phyloP scores from a whole-genome alignment of 768 basidiomycete genomes.

The Naganishia vishniacii region DNA sequence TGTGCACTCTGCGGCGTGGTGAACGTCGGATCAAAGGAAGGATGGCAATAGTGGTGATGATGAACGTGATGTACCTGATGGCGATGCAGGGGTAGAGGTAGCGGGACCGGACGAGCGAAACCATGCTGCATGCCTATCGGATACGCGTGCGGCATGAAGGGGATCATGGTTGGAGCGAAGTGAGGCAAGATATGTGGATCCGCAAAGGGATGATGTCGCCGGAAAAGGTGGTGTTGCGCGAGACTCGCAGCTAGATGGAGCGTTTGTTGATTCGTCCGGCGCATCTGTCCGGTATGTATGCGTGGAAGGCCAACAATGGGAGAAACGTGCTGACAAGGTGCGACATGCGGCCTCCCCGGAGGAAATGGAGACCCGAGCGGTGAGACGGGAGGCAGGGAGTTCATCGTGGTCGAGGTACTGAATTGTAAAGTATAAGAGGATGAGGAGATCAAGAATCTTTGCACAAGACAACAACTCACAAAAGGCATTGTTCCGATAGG shows the following conservation, averaged over 20 bases:
- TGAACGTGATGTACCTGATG: not conserved
- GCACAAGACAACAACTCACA: too few relatives aligned
- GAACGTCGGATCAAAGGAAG: not conserved
- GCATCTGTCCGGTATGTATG: not conserved
- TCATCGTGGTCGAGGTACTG: too few relatives aligned
- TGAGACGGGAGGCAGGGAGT: too few relatives aligned
- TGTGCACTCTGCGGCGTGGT: not conserved
- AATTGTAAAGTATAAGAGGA: too few relatives aligned
- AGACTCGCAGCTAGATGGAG: not conserved
- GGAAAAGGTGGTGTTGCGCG: not conserved
- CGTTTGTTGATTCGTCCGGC: not conserved
- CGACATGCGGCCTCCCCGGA: too few relatives aligned
- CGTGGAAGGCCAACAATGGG: not conserved
- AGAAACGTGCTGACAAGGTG: too few relatives aligned
- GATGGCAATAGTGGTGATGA: conserved; percentile 10
- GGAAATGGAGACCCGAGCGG: too few relatives aligned
- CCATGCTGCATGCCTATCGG: not conserved
- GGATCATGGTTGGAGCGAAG: not conserved
- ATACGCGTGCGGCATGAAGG: not conserved
- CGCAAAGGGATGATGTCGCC: not conserved
- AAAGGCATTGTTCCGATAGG: too few relatives aligned
- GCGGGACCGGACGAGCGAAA: not conserved
- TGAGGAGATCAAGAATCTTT: too few relatives aligned
- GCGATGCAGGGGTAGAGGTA: not conserved
- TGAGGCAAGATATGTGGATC: not conserved